phyloP scores from a whole-genome alignment of 129 eudicot species.

The carrot (Daucus carota) region DH1_v3.0 NC_030384.2:13893501-13894000 shows the following conservation, averaged over 20 bases:
- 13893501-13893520: not conserved
- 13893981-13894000: too few relatives aligned
- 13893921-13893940: too few relatives aligned
- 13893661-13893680: constrained; percentile 25
- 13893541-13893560: not conserved
- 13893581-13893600: not conserved
- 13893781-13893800: not conserved
- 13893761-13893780: constrained; percentile 29
- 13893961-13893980: too few relatives aligned
- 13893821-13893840: too few relatives aligned
- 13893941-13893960: too few relatives aligned
- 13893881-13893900: too few relatives aligned
- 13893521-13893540: not conserved
- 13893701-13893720: constrained; percentile 17
- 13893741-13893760: constrained; percentile 20
- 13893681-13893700: constrained; percentile 12
- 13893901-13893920: too few relatives aligned
- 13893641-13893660: not conserved
- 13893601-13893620: not conserved
- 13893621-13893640: not conserved
- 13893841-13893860: too few relatives aligned
- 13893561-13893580: not conserved
- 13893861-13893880: too few relatives aligned
- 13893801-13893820: too few relatives aligned
- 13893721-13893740: constrained; percentile 3